These are phyloP conservation scores for Apiotrichum montevideense DNA, from an alignment of 1,284 basidiomycete genomes.

Conservation along the genomic window DNA sequence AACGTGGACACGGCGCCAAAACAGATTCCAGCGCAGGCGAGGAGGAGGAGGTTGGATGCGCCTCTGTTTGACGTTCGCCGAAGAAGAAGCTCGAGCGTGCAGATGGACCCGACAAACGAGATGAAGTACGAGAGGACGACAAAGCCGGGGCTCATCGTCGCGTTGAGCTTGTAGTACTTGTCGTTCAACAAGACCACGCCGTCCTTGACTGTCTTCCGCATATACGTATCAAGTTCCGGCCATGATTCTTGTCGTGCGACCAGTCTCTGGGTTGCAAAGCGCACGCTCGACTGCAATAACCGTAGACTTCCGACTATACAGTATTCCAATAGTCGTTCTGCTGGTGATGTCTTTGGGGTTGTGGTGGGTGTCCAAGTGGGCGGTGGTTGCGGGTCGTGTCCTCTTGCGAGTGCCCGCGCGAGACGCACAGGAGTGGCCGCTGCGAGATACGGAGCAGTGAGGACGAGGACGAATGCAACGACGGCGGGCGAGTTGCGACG, in stretches of 20 bases:
- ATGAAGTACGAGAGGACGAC: slow-evolving; percentile 47
- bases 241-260: background rate
- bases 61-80: slow-evolving; percentile 47
- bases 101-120: slow-evolving; percentile 46
- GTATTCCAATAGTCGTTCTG: background rate
- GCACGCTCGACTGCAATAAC: background rate
- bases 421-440: slow-evolving; percentile 9
- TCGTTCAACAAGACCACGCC: slow-evolving; percentile 14
- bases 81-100: slow-evolving; percentile 48
- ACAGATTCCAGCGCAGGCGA: slow-evolving; percentile 45
- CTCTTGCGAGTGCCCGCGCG: background rate
- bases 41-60: slow-evolving; percentile 42
- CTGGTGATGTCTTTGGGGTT: too few relatives aligned
- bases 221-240: background rate
- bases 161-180: background rate
- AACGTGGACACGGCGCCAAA: slow-evolving; percentile 50
- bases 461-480: slow-evolving; percentile 22
- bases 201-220: background rate
- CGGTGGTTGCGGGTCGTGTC: slow-evolving; percentile 7
- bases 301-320: background rate
- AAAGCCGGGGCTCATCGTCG: slow-evolving; percentile 40
- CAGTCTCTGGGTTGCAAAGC: background rate
- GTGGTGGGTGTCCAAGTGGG: too few relatives aligned
- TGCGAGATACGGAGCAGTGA: slow-evolving; percentile 27
- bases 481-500: background rate